phyloP scores from a whole-genome alignment of 345 rosid genomes.

The Atalantia buxifolia region DNA sequence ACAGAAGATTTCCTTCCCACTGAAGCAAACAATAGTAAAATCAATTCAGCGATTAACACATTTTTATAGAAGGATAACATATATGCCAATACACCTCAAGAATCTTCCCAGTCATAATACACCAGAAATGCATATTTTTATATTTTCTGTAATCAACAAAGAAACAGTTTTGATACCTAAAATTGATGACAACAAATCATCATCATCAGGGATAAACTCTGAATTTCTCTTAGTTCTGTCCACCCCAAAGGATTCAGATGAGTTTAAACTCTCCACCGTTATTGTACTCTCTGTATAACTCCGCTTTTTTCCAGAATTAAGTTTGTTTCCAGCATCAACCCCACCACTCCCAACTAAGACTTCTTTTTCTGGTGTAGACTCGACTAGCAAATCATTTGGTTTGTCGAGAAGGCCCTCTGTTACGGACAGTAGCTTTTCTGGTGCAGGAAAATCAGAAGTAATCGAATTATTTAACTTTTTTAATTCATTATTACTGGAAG shows the following conservation, averaged over 20 bases:
- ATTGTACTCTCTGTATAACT: constrained; percentile 69
- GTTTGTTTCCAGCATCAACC: constrained; percentile 35
- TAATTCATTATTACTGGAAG: constrained; percentile 33
- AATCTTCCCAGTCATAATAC: not conserved
- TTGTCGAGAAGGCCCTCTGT: constrained; percentile 42
- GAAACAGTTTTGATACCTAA: constrained; percentile 54
- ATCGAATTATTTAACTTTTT: constrained; percentile 31
- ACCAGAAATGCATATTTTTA: not conserved
- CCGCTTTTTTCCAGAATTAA: constrained; percentile 68
- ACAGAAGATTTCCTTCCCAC: constrained; percentile 85
- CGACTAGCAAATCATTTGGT: constrained; percentile 46
- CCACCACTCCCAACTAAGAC: constrained; percentile 33
- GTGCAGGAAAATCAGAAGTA: constrained; percentile 57
- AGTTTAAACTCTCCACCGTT: constrained; percentile 60
- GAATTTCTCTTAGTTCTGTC: constrained; percentile 51
- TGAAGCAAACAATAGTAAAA: constrained; percentile 24
- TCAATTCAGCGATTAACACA: not conserved
- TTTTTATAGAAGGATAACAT: not conserved
- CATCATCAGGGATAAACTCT: constrained; percentile 85
- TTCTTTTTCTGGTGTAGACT: constrained; percentile 65
- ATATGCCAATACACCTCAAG: not conserved
- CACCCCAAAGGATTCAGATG: constrained; percentile 65
- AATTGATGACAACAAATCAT: constrained; percentile 91
- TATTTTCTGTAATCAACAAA: not conserved
- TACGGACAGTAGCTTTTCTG: constrained; percentile 71